Evolutionary conservation across 352 stramenopile genomes (phyloP).

Genomic region (Elongisporangium prolatum): DNA sequence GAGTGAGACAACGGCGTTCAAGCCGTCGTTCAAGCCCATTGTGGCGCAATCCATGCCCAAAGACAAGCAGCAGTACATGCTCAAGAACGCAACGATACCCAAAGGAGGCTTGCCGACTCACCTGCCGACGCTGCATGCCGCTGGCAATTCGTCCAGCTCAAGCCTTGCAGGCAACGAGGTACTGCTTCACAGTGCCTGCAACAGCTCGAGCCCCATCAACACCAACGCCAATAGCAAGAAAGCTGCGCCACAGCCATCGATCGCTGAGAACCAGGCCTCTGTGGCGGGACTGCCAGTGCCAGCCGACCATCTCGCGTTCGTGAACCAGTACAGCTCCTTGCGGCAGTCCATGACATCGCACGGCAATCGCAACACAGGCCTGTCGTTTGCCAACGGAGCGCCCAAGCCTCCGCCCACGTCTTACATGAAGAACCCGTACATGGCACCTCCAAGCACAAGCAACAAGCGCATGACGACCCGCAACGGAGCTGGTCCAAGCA

Average conservation of each 20-base stretch:
- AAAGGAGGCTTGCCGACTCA: constrained; percentile 6
- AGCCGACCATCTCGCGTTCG: constrained; percentile 33
- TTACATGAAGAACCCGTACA: constrained; percentile 46
- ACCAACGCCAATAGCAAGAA: constrained; percentile 13
- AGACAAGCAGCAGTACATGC: constrained; percentile 3
- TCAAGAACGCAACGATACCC: not conserved
- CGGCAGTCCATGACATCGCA: constrained; percentile 58
- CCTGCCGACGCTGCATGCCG: constrained; percentile 26
- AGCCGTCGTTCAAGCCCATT: constrained; percentile 25
- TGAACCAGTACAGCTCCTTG: constrained; percentile 25
- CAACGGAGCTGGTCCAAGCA: constrained; percentile 6
- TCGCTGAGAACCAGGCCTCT: constrained; percentile 24
- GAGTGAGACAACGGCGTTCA: constrained; percentile 6
- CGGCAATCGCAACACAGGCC: constrained; percentile 20
- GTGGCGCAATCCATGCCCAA: constrained; percentile 2
- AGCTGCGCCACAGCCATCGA: constrained; percentile 14
- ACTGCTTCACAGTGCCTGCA: constrained; percentile 10
- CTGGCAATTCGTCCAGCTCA: constrained; percentile 20
- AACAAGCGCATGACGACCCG: constrained; percentile 21
- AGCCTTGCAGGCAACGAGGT: constrained; percentile 6
- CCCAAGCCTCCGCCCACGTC: constrained; percentile 49
- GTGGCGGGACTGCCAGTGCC: constrained; percentile 14
- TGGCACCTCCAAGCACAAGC: constrained; percentile 11
- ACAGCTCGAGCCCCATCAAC: constrained; percentile 12
- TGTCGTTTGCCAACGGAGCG: constrained; percentile 24